These are phyloP conservation scores for Ceratocystis lukuohia DNA, from an alignment of 2,329 filamentous ascomycete genomes.

Conservation along the genomic window DNA sequence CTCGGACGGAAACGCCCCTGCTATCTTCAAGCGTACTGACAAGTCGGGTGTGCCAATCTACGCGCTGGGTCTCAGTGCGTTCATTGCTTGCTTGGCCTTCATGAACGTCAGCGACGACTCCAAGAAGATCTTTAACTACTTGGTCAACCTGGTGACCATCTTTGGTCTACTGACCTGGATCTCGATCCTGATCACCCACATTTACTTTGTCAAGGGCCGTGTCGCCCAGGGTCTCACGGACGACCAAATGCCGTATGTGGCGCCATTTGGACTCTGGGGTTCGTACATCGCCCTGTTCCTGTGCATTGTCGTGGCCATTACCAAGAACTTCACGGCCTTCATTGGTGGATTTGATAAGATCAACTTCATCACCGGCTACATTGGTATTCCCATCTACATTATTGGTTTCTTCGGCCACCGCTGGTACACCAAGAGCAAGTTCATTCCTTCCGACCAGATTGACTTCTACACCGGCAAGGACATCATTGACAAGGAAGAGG, in stretches of 20 bases:
- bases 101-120: slow-evolving; percentile 49
- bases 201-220: slow-evolving; percentile 51
- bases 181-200: slow-evolving; percentile 53
- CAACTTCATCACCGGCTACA: slow-evolving; percentile 64
- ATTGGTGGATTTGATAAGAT: slow-evolving; percentile 38
- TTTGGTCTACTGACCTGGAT: slow-evolving; percentile 56
- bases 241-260: slow-evolving; percentile 46
- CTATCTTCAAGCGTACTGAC: slow-evolving; percentile 59
- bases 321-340: slow-evolving; percentile 73
- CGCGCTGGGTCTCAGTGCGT: slow-evolving; percentile 46
- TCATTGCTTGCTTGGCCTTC: slow-evolving; percentile 54
- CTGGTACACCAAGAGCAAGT: slow-evolving; percentile 38
- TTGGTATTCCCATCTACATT: slow-evolving; percentile 64
- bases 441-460: slow-evolving; percentile 43
- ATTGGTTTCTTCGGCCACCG: slow-evolving; percentile 58
- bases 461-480: slow-evolving; percentile 64
- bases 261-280: slow-evolving; percentile 58
- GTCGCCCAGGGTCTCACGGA: slow-evolving; percentile 45
- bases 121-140: slow-evolving; percentile 47
- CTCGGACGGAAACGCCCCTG: slow-evolving; percentile 56
- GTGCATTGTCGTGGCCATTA: slow-evolving; percentile 60
- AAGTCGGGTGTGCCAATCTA: slow-evolving; percentile 56
- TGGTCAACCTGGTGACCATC: slow-evolving; percentile 54
- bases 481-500: slow-evolving; percentile 58
- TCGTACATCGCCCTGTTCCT: slow-evolving; percentile 55